Evolutionary conservation across 1,284 basidiomycete species (phyloP).

Genomic region (Porodaedalea pini): DNA sequence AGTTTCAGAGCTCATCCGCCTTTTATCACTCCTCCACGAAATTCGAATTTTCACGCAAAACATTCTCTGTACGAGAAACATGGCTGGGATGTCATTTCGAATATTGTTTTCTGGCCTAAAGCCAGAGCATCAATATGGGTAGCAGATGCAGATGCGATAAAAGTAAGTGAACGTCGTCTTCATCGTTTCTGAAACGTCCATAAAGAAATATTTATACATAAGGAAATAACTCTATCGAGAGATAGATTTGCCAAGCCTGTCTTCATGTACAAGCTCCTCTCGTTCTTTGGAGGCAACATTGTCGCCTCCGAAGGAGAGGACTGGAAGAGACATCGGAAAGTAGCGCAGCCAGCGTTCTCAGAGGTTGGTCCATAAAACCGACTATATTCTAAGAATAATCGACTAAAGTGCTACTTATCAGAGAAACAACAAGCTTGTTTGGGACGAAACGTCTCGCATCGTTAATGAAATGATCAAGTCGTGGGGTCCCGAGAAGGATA

Average conservation of each 20-base stretch:
- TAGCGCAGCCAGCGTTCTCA: conserved; percentile 39
- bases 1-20: conserved; percentile 1
- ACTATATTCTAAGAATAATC: not conserved
- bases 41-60: not conserved
- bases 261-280: conserved; percentile 31
- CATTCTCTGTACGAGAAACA: not conserved
- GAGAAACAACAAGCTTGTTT: conserved; percentile 56
- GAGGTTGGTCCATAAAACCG: conserved; percentile 30
- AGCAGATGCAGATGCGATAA: conserved; percentile 7
- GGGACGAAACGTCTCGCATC: conserved; percentile 48
- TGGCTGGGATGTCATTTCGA: conserved; percentile 6
- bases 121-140: not conserved
- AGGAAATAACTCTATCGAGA: conserved; percentile 29
- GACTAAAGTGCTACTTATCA: conserved; percentile 21
- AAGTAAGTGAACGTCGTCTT: not conserved
- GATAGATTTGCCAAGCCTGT: conserved; percentile 36
- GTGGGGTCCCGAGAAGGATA: conserved; percentile 31
- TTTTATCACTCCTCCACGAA: not conserved
- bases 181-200: not conserved
- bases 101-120: not conserved
- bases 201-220: not conserved
- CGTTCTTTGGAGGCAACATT: conserved; percentile 49
- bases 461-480: conserved; percentile 41
- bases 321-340: conserved; percentile 58
- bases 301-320: conserved; percentile 57